Base-by-base conservation (phyloP, 1,284 basidiomycete genomes). In the Pyrrhoderma lamaoense region DNA sequence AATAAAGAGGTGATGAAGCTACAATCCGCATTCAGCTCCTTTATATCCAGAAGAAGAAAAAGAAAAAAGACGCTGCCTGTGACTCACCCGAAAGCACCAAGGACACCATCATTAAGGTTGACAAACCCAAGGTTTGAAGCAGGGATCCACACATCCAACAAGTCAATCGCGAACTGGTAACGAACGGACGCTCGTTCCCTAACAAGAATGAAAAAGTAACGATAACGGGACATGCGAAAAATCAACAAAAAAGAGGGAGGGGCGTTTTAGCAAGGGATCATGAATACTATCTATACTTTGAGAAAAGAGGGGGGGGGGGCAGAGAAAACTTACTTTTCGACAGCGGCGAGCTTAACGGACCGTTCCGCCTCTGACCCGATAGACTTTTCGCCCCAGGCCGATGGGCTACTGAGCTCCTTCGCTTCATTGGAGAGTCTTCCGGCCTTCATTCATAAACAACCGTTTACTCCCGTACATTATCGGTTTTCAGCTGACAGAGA, bases 121-220 rank as follows among this genome's bases (percentile, higher is more conserved):
- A 87, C 76, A 55, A 90, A 72, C 43, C 86, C 91, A 42, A 93
- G 75, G 56, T 79, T 86, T 42, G 87, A 85, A 9, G 93, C 89
- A 9, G 95, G 96, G 63, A 94, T 82, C 82, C 89, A 91, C 58
- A 93, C 68, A 64, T 95, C 92, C 54, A 93, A 71, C 18, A 79
- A 64, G 65, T 95, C 92, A 59, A 91, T 82, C 46, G 83, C 69
- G 62, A 95, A 80, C 67, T 95, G 92, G 60, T 79, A 79, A 19
- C 83, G 79, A 23, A 82, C 77, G 5, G 76, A 78, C 25, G 71
- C 67, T 38, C 81, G 82, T 58, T 84, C 75, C 39, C 89, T 91
- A n/a, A n/a, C n/a, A n/a, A n/a, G n/a, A n/a, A n/a, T n/a, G n/a
- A n/a, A n/a, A n/a, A n/a, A n/a, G n/a, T n/a, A n/a, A n/a, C n/a